Percentiles rank a stretch among this genome's conserved stretches.
Conservation (phyloP, 805 yeast genomes). For the Wickerhamiella alocasiicola region DNA sequence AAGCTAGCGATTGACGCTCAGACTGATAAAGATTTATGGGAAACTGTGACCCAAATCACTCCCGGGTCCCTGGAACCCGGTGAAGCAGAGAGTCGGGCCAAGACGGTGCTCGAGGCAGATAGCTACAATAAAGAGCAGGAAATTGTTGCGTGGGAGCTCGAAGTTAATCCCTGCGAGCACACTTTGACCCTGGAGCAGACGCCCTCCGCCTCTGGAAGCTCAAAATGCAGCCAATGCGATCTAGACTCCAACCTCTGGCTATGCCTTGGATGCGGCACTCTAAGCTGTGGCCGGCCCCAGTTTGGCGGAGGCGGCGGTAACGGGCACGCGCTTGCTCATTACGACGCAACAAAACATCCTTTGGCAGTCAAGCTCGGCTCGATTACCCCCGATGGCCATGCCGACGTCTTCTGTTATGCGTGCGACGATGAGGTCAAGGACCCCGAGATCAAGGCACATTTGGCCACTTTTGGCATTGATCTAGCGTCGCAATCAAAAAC, state of each 20-base stretch:
- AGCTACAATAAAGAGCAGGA: constrained; percentile 54
- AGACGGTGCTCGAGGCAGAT: constrained; percentile 38
- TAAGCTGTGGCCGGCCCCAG: constrained; percentile 92
- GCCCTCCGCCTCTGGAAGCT: constrained; percentile 10
- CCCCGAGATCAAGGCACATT: constrained; percentile 37
- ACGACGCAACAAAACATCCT: constrained; percentile 47
- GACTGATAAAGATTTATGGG: constrained; percentile 50
- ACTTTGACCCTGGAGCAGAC: constrained; percentile 41
- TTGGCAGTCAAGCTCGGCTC: constrained; percentile 89
- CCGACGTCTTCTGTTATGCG: constrained; percentile 78
- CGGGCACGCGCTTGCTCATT: constrained; percentile 77
- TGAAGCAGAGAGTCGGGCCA: constrained; percentile 13
- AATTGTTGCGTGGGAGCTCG: constrained; percentile 85
- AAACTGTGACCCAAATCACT: constrained; percentile 34
- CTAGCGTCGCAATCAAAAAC: constrained; percentile 45
- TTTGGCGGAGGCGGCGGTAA: constrained; percentile 92
- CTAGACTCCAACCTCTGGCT: constrained; percentile 78
- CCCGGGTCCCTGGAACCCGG: constrained; percentile 28
- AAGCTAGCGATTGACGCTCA: constrained; percentile 58
- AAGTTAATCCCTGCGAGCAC: constrained; percentile 69
- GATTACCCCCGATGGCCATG: constrained; percentile 54
- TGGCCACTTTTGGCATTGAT: constrained; percentile 58
- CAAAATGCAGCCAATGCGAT: constrained; percentile 30
- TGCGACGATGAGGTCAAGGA: constrained; percentile 85
- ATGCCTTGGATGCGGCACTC: constrained; percentile 77